Base-by-base conservation (phyloP, 2,329 filamentous ascomycete genomes). In the Aspergillus novofumigatus region DNA sequence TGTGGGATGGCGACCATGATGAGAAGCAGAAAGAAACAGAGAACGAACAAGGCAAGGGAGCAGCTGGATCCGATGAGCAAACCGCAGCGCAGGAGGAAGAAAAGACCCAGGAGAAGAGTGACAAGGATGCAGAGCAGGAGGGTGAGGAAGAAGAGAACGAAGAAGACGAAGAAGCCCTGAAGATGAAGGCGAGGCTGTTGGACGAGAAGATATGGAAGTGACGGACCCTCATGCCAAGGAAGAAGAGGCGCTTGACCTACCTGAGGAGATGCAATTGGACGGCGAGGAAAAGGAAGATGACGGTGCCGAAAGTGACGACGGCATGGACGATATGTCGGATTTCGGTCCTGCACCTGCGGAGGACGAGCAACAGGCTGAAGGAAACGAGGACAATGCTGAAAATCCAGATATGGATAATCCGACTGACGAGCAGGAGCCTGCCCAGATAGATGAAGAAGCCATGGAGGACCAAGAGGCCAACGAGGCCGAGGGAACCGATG, bases 1-100 rank as follows among this genome's bases (percentile, higher is more conserved):
- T 97, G 84, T 99, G 94, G 94, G 92, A 99, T 74, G 92, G 92
- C 42, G 86, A 87, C 49, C 77, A 78, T 41, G 87, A 91, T 47
- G 82, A 88, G 50, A 83, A 92, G 48, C 75, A 80, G 56, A 79
- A 79, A 57, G 86, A 92, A 50, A 86, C 89, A 1, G 89, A 93
- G 50, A 94, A 94, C 64, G 89, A 97, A 75, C 64, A 84, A 76
- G 62, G 80, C 65, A 75, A 81, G 75, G 78, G 83, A 49, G 67
- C 72, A 10, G 73, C 78, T 11, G 76, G 82, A 45, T 71, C 79
- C 25, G 75, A 91, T 58, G 78, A 89, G 21, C 87, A 90, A 67
- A 73, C 77, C 8, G 75, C 78, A 21, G 87, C 87, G 0, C 81
- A 88, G 60, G 83, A 89, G 28, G 61, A 72, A 55, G 66, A 72